Percentiles rank a stretch among this genome's conserved stretches.
These are phyloP conservation scores for Paecilomyces formosus DNA, from an alignment of 2,329 filamentous ascomycete species.

Conservation along the genomic window DNA sequence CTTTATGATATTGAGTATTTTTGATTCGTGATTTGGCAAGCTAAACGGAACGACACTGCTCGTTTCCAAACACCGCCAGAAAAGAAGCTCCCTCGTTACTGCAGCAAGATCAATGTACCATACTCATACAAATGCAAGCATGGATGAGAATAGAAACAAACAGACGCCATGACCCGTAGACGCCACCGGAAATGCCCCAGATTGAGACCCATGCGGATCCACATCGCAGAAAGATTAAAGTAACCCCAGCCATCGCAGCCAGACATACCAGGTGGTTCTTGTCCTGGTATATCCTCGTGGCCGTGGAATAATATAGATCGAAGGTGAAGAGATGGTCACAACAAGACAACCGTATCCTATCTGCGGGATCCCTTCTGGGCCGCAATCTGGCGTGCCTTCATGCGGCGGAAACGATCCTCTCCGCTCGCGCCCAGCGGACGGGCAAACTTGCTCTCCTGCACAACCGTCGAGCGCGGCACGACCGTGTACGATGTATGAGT, in stretches of 20 bases:
- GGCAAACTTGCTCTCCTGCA: conserved; percentile 38
- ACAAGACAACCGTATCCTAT: conserved; percentile 7
- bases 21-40: not conserved
- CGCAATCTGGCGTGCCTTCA: conserved; percentile 41
- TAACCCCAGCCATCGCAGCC: not conserved
- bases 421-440: conserved; percentile 40
- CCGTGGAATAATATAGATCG: not conserved
- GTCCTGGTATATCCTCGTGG: not conserved
- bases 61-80: not conserved
- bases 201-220: not conserved
- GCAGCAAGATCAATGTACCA: not conserved
- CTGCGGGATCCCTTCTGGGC: conserved; percentile 33
- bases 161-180: not conserved
- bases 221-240: not conserved
- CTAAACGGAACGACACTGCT: not conserved
- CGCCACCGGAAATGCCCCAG: not conserved
- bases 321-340: not conserved
- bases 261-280: not conserved
- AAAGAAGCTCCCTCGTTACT: not conserved
- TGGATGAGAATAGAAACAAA: not conserved
- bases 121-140: not conserved
- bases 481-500: conserved; percentile 56
- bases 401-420: conserved; percentile 42
- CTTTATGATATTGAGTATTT: not conserved
- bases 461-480: conserved; percentile 51